These are phyloP conservation scores for Cajanus cajan DNA, from an alignment of 306 rosid species.

Conservation along the genomic window DNA sequence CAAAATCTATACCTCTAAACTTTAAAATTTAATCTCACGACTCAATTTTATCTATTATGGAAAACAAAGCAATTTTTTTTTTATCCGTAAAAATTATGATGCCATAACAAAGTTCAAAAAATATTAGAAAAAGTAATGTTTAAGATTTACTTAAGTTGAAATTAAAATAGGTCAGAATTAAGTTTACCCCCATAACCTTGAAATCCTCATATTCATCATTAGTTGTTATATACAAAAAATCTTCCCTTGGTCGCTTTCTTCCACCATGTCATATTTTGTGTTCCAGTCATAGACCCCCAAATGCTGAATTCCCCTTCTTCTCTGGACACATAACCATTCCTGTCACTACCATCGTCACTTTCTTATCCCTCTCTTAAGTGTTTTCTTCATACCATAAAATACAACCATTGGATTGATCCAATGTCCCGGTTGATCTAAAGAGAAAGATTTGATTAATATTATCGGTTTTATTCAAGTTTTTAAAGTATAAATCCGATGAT, in stretches of 20 bases:
- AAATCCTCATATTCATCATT: not conserved
- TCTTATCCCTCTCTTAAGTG: too few species aligned
- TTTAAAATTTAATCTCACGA: not conserved
- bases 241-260: not conserved
- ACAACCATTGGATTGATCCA: too few species aligned
- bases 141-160: not conserved
- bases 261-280: not conserved
- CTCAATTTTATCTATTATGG: not conserved
- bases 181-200: not conserved
- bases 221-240: not conserved
- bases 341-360: not conserved
- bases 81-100: too few species aligned
- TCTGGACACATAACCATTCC: not conserved
- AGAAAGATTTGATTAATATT: too few species aligned
- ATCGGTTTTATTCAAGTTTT: too few species aligned
- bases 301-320: not conserved
- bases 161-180: not conserved
- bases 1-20: not conserved
- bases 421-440: too few species aligned
- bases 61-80: not conserved
- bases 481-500: too few species aligned
- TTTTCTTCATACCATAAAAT: too few species aligned
- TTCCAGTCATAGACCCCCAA: not conserved
- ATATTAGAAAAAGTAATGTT: too few species aligned
- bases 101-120: too few species aligned